phyloP scores from a whole-genome alignment of 2,329 filamentous ascomycete genomes.

The Pyrenophora teres region DNA sequence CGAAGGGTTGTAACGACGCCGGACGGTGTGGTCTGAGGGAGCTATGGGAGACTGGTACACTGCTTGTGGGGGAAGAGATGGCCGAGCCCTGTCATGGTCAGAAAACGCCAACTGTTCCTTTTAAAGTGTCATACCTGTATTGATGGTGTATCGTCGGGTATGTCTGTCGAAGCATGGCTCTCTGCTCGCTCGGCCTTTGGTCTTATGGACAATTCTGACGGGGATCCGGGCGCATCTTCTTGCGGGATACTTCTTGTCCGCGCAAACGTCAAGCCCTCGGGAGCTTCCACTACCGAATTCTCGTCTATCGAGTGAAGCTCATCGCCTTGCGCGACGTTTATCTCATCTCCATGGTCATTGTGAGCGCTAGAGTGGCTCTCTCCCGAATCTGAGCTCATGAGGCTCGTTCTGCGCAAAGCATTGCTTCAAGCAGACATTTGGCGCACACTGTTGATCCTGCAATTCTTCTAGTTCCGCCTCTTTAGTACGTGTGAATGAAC shows the following conservation, averaged over 20 bases:
- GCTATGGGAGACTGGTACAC: slow-evolving; percentile 70
- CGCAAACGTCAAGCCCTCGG: slow-evolving; percentile 42
- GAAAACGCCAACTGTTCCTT: slow-evolving; percentile 18
- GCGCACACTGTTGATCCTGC: not conserved
- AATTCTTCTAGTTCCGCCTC: slow-evolving; percentile 1
- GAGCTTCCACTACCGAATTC: slow-evolving; percentile 22
- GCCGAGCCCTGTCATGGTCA: slow-evolving; percentile 55
- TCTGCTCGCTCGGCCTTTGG: slow-evolving; percentile 43
- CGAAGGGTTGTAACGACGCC: slow-evolving; percentile 88
- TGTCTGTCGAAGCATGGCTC: slow-evolving; percentile 75
- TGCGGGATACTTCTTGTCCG: slow-evolving; percentile 22
- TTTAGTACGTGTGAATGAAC: slow-evolving; percentile 4
- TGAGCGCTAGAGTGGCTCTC: slow-evolving; percentile 65
- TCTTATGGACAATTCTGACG: slow-evolving; percentile 26
- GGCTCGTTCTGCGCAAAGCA: slow-evolving; percentile 57
- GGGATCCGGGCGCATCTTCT: slow-evolving; percentile 29
- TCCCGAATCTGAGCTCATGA: slow-evolving; percentile 72
- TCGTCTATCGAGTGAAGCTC: not conserved
- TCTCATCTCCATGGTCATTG: slow-evolving; percentile 44
- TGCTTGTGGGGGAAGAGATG: slow-evolving; percentile 71
- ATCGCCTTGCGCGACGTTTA: slow-evolving; percentile 49
- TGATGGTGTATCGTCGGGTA: slow-evolving; percentile 83
- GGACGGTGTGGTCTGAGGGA: slow-evolving; percentile 74
- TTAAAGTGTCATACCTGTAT: slow-evolving; percentile 65
- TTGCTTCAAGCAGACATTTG: slow-evolving; percentile 51